These are phyloP conservation scores for Rhodotorula sp. DNA, from an alignment of 1,284 basidiomycete genomes.

Conservation along the genomic window DNA sequence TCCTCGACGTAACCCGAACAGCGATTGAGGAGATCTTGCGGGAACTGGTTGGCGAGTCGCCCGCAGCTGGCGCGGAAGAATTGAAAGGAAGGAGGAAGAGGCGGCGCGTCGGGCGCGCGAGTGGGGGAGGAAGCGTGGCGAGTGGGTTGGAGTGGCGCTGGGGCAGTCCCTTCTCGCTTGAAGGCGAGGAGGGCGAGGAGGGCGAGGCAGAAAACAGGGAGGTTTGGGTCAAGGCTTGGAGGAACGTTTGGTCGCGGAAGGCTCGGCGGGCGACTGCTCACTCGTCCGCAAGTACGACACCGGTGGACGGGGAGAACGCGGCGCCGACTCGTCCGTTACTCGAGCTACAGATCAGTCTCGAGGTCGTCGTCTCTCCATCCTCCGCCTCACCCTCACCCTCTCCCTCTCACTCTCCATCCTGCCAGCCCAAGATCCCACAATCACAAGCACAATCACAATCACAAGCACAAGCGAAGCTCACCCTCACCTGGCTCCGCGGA, in stretches of 20 bases:
- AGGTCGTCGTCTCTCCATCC: neutral
- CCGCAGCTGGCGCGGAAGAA: neutral
- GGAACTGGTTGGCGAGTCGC: neutral
- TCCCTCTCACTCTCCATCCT: too few relatives aligned
- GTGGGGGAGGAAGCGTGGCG: neutral
- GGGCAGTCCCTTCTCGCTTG: too few relatives aligned
- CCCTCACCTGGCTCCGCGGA: conserved; percentile 3
- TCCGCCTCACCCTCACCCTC: neutral
- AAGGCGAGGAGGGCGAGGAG: neutral
- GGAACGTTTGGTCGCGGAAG: conserved; percentile 12
- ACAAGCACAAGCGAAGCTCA: neutral
- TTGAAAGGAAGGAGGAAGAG: too few relatives aligned
- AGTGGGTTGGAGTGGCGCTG: neutral
- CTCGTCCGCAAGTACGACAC: too few relatives aligned
- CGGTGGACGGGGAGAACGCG: neutral
- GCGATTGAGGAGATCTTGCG: neutral
- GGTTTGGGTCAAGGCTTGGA: neutral
- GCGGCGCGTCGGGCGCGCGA: neutral
- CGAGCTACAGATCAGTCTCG: neutral
- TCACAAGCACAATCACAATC: too few relatives aligned
- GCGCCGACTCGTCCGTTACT: neutral
- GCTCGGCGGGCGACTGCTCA: neutral
- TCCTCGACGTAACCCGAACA: neutral
- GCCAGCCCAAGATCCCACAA: too few relatives aligned
- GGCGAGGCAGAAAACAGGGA: neutral